These are phyloP conservation scores for Prunus dulcis DNA, from an alignment of 306 rosid genomes.

Conservation along the genomic window DNA sequence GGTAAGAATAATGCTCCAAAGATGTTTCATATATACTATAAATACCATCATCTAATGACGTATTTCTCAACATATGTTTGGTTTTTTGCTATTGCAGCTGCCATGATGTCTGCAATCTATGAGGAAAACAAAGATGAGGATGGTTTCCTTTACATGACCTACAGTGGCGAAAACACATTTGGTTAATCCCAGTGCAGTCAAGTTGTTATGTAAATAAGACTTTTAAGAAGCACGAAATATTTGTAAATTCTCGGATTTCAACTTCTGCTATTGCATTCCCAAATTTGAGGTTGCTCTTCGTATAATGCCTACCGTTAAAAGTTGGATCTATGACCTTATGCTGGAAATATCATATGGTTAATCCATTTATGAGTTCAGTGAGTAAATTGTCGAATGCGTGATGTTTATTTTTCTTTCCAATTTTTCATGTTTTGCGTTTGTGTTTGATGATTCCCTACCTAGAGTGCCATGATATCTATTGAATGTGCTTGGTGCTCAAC, in stretches of 20 bases:
- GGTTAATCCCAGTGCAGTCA: conserved; percentile 33
- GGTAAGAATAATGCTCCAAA: conserved; percentile 38
- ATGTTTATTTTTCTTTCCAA: not conserved
- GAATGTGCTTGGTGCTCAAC: too few species aligned
- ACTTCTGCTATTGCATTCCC: conserved; percentile 10
- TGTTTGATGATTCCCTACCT: too few species aligned
- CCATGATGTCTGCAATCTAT: conserved; percentile 86
- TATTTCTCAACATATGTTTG: not conserved
- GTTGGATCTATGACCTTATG: conserved; percentile 2
- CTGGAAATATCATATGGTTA: conserved; percentile 21
- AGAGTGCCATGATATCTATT: too few species aligned
- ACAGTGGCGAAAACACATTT: conserved; percentile 88
- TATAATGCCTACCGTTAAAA: conserved; percentile 2
- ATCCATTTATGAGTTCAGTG: not conserved
- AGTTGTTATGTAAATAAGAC: conserved; percentile 24
- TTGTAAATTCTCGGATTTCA: conserved; percentile 27
- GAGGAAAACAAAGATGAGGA: conserved; percentile 88
- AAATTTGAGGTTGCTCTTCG: conserved; percentile 7
- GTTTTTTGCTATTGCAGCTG: conserved; percentile 54
- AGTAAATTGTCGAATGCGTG: not conserved
- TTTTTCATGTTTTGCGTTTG: not conserved
- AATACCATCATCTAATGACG: not conserved
- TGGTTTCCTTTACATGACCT: conserved; percentile 89
- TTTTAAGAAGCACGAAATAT: not conserved
- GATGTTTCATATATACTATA: not conserved